Evolutionary conservation across 2,329 filamentous ascomycete genomes (phyloP).

Genomic region (Exophiala alcalophila): DNA sequence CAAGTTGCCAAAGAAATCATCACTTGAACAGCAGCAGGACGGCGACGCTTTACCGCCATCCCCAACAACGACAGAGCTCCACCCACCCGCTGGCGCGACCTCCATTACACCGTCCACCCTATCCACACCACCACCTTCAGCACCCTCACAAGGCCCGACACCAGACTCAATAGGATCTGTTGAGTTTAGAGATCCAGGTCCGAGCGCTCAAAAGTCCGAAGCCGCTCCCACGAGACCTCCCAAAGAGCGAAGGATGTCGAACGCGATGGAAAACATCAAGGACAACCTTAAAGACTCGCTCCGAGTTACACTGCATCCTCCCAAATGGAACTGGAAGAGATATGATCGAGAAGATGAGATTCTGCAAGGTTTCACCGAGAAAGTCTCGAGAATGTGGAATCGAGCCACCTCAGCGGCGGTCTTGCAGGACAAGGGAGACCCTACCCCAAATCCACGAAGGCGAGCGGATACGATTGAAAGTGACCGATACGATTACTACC

Average conservation of each 20-base stretch:
- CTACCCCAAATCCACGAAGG: constrained; percentile 33
- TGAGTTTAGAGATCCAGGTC: not conserved
- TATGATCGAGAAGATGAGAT: constrained; percentile 88
- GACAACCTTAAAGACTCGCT: constrained; percentile 56
- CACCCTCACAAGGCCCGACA: constrained; percentile 7
- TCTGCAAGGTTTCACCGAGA: constrained; percentile 62
- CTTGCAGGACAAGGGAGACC: constrained; percentile 9
- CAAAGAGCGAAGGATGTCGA: constrained; percentile 82
- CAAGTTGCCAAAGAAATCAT: constrained; percentile 46
- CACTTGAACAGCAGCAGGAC: constrained; percentile 34
- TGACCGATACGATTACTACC: constrained; percentile 56
- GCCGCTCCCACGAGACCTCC: constrained; percentile 81
- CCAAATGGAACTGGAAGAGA: constrained; percentile 72
- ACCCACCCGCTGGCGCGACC: constrained; percentile 2
- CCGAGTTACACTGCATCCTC: constrained; percentile 46
- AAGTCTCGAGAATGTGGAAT: constrained; percentile 28
- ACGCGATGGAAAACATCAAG: constrained; percentile 67
- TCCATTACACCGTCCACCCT: constrained; percentile 9
- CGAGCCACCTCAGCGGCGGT: constrained; percentile 14
- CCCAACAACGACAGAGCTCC: not conserved
- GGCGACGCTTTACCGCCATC: not conserved
- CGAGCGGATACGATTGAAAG: constrained; percentile 37
- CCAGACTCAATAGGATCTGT: not conserved
- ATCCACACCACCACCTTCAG: too few relatives aligned
- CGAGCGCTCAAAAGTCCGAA: constrained; percentile 49